Evolutionary conservation across 192 early-diverging fungal species (phyloP).

Genomic region (Gaertneriomyces sp.): DNA sequence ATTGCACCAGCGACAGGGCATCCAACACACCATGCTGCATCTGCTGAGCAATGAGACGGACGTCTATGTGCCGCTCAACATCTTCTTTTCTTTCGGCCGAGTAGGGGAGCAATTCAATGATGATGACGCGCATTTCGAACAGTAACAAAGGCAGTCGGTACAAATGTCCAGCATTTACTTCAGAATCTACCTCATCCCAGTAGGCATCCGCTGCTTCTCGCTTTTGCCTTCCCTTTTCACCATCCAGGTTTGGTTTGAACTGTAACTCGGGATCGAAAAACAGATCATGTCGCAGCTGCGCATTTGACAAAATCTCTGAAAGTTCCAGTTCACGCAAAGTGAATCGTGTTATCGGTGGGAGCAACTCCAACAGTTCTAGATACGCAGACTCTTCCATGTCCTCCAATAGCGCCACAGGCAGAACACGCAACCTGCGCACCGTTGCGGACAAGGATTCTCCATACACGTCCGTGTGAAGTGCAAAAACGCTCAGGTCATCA

Average conservation of each 20-base stretch:
- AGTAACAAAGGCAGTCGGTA: conserved; percentile 64
- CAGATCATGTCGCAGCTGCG: conserved; percentile 85
- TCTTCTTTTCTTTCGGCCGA: conserved; percentile 38
- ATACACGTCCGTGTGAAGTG: background rate
- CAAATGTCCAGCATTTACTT: conserved; percentile 40
- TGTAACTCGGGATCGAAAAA: conserved; percentile 84
- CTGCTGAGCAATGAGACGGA: conserved; percentile 52
- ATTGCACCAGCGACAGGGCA: conserved; percentile 52
- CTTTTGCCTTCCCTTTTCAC: conserved; percentile 63
- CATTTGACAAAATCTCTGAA: conserved; percentile 76
- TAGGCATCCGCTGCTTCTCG: conserved; percentile 60
- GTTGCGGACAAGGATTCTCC: conserved; percentile 27
- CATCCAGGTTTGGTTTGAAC: conserved; percentile 83
- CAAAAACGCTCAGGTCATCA: background rate
- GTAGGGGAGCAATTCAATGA: conserved; percentile 60
- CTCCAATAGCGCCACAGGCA: conserved; percentile 37
- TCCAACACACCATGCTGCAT: conserved; percentile 66
- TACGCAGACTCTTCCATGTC: conserved; percentile 41
- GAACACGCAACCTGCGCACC: conserved; percentile 27
- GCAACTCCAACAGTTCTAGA: conserved; percentile 37
- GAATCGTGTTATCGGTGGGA: conserved; percentile 79
- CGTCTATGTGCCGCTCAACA: conserved; percentile 47
- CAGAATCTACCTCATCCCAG: conserved; percentile 66
- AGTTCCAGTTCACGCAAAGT: conserved; percentile 82
- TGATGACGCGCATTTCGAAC: conserved; percentile 70